Percentiles rank a stretch among this genome's conserved stretches.
Conservation (phyloP, 2,329 filamentous ascomycete genomes). For the Penicillium sp. region DNA sequence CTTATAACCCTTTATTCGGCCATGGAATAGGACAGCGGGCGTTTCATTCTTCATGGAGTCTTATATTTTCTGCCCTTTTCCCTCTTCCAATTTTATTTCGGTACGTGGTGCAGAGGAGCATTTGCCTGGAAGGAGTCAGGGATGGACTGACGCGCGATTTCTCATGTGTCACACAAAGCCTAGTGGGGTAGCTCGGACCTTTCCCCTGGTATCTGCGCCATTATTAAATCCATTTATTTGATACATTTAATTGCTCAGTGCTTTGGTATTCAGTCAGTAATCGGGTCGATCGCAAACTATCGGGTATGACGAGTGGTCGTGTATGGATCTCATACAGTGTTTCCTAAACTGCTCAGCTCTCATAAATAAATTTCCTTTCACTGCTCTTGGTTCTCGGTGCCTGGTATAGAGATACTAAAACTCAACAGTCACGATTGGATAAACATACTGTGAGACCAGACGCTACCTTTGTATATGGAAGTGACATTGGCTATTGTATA, state of each 20-base stretch:
- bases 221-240: background rate
- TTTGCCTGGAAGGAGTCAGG: background rate
- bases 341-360: too few species aligned
- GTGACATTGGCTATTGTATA: too few species aligned
- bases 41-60: background rate
- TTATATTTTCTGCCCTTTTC: background rate
- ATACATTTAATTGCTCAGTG: background rate
- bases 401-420: too few species aligned
- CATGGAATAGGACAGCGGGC: constrained; percentile 1
- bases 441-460: too few species aligned
- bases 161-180: background rate
- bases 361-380: too few species aligned
- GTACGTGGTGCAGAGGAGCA: background rate
- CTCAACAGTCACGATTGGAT: too few species aligned
- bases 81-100: background rate
- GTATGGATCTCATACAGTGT: too few species aligned
- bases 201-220: background rate
- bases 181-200: background rate
- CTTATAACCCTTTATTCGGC: background rate
- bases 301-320: too few species aligned
- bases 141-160: background rate
- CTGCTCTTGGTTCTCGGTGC: too few species aligned
- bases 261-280: too few species aligned
- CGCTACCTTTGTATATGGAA: too few species aligned
- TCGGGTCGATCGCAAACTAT: too few species aligned